Evolutionary conservation across 2,329 filamentous ascomycete genomes (phyloP).

Genomic region (Alternaria arbusti): DNA sequence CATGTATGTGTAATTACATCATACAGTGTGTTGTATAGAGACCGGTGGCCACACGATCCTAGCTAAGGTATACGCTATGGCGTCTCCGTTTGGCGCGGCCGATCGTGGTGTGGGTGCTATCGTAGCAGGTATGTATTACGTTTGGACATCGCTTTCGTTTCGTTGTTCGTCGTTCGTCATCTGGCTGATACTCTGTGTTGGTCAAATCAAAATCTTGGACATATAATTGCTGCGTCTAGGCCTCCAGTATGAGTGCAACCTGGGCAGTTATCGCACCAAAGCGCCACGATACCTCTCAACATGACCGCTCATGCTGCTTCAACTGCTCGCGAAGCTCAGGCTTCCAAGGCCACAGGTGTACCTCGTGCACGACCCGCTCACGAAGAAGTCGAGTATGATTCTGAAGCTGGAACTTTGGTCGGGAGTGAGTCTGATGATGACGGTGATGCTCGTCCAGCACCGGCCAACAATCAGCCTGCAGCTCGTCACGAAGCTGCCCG

Average conservation of each 20-base stretch:
- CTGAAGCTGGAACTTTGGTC: constrained; percentile 8
- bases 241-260: not conserved
- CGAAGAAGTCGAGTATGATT: constrained; percentile 1
- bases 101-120: not conserved
- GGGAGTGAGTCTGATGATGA: constrained; percentile 6
- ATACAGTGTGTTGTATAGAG: not conserved
- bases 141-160: not conserved
- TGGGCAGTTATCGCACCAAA: not conserved
- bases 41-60: not conserved
- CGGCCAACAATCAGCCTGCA: constrained; percentile 2
- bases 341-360: not conserved
- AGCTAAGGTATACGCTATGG: not conserved
- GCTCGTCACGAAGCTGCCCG: not conserved
- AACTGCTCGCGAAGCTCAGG: not conserved
- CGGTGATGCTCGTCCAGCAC: not conserved
- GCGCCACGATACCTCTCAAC: not conserved
- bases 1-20: not conserved
- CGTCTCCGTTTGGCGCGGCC: not conserved
- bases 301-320: not conserved
- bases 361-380: constrained; percentile 7
- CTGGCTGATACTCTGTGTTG: not conserved
- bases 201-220: not conserved
- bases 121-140: not conserved
- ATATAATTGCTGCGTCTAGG: not conserved
- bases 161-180: not conserved